These are phyloP conservation scores for Aspergillus sp. DNA, from an alignment of 2,329 filamentous ascomycete genomes.

Conservation along the genomic window DNA sequence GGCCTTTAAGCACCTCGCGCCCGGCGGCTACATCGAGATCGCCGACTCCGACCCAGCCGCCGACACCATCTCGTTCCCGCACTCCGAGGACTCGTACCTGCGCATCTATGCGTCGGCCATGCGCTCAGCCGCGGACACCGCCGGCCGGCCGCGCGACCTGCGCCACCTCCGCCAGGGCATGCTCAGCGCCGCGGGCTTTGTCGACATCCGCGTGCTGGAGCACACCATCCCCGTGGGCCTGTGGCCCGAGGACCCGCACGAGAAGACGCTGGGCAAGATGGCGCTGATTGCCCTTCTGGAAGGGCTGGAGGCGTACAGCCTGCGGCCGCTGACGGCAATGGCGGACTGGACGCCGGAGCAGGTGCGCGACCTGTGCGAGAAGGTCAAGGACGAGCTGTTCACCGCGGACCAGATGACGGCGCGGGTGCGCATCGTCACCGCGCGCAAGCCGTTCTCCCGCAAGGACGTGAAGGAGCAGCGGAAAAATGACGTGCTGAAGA, in stretches of 20 bases:
- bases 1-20: constrained; percentile 43
- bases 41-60: constrained; percentile 37
- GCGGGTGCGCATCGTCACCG: constrained; percentile 27
- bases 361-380: constrained; percentile 36
- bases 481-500: constrained; percentile 5
- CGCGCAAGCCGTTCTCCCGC: constrained; percentile 23
- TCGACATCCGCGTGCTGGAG: constrained; percentile 39
- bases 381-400: constrained; percentile 37
- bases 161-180: constrained; percentile 41
- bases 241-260: constrained; percentile 33
- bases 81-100: constrained; percentile 30
- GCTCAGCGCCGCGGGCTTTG: constrained; percentile 38
- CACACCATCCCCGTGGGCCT: constrained; percentile 36
- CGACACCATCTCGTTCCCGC: constrained; percentile 21
- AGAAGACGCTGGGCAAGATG: constrained; percentile 42
- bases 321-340: constrained; percentile 23
- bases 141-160: constrained; percentile 27
- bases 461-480: constrained; percentile 11
- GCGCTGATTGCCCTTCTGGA: constrained; percentile 39
- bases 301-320: constrained; percentile 37
- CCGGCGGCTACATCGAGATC: constrained; percentile 48
- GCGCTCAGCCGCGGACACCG: constrained; percentile 36
- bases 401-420: constrained; percentile 23
- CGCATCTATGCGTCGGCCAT: constrained; percentile 33
- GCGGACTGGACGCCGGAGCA: constrained; percentile 32